Conservation (phyloP, 208 protist species). For the Novymonas esmeraldas region DNA sequence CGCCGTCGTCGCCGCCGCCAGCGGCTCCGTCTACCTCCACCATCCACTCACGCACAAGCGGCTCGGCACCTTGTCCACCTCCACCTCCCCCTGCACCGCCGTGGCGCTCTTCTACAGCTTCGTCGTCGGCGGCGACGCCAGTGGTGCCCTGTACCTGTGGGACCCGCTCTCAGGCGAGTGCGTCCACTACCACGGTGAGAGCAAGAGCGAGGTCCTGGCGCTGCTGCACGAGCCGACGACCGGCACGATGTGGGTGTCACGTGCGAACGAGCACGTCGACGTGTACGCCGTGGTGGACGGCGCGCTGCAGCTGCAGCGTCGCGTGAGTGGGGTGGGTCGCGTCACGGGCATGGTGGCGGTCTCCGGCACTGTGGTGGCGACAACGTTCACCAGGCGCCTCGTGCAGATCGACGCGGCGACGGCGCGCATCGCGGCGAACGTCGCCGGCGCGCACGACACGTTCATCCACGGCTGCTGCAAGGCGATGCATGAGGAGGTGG, state of each 20-base stretch:
- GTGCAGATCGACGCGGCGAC: slow-evolving; percentile 49
- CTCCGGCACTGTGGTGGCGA: slow-evolving; percentile 62
- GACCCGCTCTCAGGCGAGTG: slow-evolving; percentile 39
- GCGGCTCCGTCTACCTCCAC: slow-evolving; percentile 50
- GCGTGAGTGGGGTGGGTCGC: slow-evolving; percentile 36
- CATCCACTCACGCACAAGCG: slow-evolving; percentile 48
- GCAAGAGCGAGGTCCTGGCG: slow-evolving; percentile 44
- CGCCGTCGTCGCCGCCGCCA: slow-evolving; percentile 48
- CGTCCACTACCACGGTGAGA: slow-evolving; percentile 36
- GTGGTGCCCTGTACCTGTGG: slow-evolving; percentile 64
- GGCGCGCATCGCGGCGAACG: slow-evolving; percentile 23
- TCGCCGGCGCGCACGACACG: slow-evolving; percentile 31
- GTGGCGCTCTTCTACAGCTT: slow-evolving; percentile 55
- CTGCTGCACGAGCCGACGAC: slow-evolving; percentile 62
- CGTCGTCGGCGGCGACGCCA: slow-evolving; percentile 55
- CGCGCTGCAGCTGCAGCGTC: slow-evolving; percentile 19
- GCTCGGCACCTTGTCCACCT: slow-evolving; percentile 36
- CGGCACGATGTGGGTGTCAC: slow-evolving; percentile 64
- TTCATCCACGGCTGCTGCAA: slow-evolving; percentile 61
- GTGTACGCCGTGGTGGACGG: slow-evolving; percentile 44
- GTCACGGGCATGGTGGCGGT: slow-evolving; percentile 64
- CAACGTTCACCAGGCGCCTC: slow-evolving; percentile 51
- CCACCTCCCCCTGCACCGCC: slow-evolving; percentile 49
- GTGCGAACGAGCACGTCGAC: slow-evolving; percentile 62
- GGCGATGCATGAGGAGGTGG: slow-evolving; percentile 48